Conservation (phyloP, 768 basidiomycete genomes). For the Porphyrellus cyaneotinctus region DNA sequence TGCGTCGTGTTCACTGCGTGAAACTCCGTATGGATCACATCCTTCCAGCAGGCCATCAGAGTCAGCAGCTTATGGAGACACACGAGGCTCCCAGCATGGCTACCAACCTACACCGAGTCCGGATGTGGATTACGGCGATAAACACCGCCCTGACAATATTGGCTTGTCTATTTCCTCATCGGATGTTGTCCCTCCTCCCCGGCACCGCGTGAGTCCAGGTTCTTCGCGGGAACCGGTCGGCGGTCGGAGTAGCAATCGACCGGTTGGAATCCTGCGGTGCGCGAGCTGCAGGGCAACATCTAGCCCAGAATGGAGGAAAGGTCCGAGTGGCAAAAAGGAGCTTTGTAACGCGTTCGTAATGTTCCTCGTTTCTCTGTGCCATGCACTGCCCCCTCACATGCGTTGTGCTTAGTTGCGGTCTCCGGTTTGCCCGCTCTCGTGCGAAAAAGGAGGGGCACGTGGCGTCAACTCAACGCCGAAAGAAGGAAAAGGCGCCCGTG, state of each 20-base stretch:
- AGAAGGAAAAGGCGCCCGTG: slow-evolving; percentile 49
- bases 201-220: slow-evolving; percentile 52
- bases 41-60: slow-evolving; percentile 40
- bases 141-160: slow-evolving; percentile 31
- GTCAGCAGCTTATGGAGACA: slow-evolving; percentile 25
- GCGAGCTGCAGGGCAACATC: slow-evolving; percentile 76
- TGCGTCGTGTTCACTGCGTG: slow-evolving; percentile 28
- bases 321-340: slow-evolving; percentile 86
- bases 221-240: slow-evolving; percentile 45
- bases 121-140: slow-evolving; percentile 35
- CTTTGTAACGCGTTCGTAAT: slow-evolving; percentile 83
- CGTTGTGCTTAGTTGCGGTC: slow-evolving; percentile 58
- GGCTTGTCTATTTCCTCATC: slow-evolving; percentile 25
- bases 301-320: slow-evolving; percentile 91
- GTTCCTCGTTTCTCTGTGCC: slow-evolving; percentile 13
- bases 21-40: slow-evolving; percentile 26
- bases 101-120: slow-evolving; percentile 39
- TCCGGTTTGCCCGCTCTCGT: slow-evolving; percentile 81
- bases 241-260: slow-evolving; percentile 53
- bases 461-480: slow-evolving; percentile 49
- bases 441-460: slow-evolving; percentile 81
- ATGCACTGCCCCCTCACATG: slow-evolving; percentile 19
- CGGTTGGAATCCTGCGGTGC: slow-evolving; percentile 68
- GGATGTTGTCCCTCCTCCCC: slow-evolving; percentile 55
- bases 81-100: slow-evolving; percentile 32